phyloP scores from a whole-genome alignment of 2,329 filamentous ascomycete species.

The Didymella glomerata region DNA sequence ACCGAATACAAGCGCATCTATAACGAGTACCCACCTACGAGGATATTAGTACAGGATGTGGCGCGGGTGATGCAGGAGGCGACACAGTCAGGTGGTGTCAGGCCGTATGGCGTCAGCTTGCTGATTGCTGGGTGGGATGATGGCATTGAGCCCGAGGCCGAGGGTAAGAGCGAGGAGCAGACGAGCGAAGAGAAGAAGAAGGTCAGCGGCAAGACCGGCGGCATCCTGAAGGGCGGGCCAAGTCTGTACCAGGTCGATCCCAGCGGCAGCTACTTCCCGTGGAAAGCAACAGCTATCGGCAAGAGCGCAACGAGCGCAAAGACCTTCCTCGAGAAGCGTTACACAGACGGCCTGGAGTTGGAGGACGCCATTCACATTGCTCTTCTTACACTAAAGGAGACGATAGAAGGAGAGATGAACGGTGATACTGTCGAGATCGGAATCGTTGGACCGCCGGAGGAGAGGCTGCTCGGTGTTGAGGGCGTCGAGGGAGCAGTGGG shows the following conservation, averaged over 20 bases:
- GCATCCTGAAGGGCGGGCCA: conserved; percentile 92
- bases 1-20: conserved; percentile 99
- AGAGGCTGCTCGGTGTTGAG: conserved; percentile 90
- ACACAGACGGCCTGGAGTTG: conserved; percentile 94
- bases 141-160: conserved; percentile 85
- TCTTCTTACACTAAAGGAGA: conserved; percentile 96
- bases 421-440: conserved; percentile 98
- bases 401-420: conserved; percentile 99
- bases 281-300: conserved; percentile 98
- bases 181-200: conserved; percentile 72
- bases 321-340: conserved; percentile 99
- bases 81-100: conserved; percentile 95
- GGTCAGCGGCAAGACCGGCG: conserved; percentile 86
- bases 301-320: conserved; percentile 98
- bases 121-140: conserved; percentile 98
- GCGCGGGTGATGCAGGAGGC: conserved; percentile 98
- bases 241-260: conserved; percentile 99
- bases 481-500: conserved; percentile 85
- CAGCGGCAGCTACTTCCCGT: conserved; percentile 98
- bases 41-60: conserved; percentile 98
- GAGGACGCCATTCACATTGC: conserved; percentile 99
- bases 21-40: conserved; percentile 99
- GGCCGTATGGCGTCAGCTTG: conserved; percentile 95
- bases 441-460: conserved; percentile 92
- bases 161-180: conserved; percentile 64